Conservation (phyloP, 345 rosid genomes). For the rapeseed (Brassica napus) region DNA sequence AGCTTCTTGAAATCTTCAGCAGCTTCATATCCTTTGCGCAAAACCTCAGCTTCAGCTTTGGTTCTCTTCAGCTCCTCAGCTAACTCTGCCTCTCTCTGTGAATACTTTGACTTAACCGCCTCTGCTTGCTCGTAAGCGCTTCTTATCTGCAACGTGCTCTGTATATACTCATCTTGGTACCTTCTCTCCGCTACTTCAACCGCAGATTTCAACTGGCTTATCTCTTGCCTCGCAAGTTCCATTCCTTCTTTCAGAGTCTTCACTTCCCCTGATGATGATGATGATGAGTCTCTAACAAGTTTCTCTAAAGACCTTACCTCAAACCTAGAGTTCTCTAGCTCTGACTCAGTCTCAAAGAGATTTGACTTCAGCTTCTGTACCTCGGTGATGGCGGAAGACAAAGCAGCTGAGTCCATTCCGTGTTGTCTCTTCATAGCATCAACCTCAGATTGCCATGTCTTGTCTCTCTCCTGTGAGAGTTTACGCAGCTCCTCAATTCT, state of each 20-base stretch:
- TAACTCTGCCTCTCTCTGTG: slow-evolving; percentile 55
- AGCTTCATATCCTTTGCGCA: slow-evolving; percentile 44
- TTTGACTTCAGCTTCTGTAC: slow-evolving; percentile 83
- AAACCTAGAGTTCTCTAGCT: slow-evolving; percentile 67
- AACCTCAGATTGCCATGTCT: slow-evolving; percentile 89
- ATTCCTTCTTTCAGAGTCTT: slow-evolving; percentile 41
- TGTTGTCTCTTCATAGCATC: slow-evolving; percentile 89
- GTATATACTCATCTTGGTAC: slow-evolving; percentile 87
- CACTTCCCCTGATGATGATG: slow-evolving; percentile 33
- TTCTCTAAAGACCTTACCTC: slow-evolving; percentile 60
- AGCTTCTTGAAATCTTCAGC: slow-evolving; percentile 53
- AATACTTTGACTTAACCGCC: slow-evolving; percentile 47
- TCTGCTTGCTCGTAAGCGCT: slow-evolving; percentile 75
- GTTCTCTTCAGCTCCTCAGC: slow-evolving; percentile 53
- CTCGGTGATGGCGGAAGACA: slow-evolving; percentile 79
- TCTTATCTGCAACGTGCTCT: slow-evolving; percentile 80
- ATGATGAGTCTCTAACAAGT: slow-evolving; percentile 42
- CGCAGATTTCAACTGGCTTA: slow-evolving; percentile 58
- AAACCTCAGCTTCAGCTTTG: slow-evolving; percentile 48
- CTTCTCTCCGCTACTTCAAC: slow-evolving; percentile 68
- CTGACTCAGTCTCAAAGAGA: slow-evolving; percentile 71
- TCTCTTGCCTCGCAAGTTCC: slow-evolving; percentile 50
- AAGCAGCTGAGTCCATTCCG: slow-evolving; percentile 68
- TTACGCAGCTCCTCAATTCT: slow-evolving; percentile 78
- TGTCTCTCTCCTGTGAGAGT: slow-evolving; percentile 81